Base-by-base conservation (phyloP, 257 asterid genomes). In the Penstemon davidsonii region DNA sequence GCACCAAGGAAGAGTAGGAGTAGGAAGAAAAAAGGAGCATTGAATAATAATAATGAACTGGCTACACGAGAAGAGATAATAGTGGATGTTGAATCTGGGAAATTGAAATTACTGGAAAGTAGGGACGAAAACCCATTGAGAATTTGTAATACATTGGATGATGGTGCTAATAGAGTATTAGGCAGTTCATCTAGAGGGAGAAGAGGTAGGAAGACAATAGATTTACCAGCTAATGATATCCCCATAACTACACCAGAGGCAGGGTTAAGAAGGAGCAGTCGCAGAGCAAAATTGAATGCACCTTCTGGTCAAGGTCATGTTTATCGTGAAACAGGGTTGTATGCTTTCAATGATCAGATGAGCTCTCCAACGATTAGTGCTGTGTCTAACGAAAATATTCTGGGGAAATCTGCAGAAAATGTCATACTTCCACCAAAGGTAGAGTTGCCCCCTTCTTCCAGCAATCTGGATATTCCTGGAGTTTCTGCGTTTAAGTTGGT, bases 201-300 rank as follows among this genome's bases (percentile, higher is more conserved):
- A 79, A 75, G 88, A 61, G 85, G 90, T 55, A 79, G 92, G 79
- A 89, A 83, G 84, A 84, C 82, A 74, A 80, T 68, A 75, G 79
- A 70, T 66, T 25, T 63, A 69, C 43, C 58, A 3, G 85, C 55
- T 18, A 71, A 59, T 69, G 77, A 76, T 40, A 64, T 55, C 51
- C 44, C 81, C 62, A 46, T 75, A 52, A 58, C 78, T 68, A 72
- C 79, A 46, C 79, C 87, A 12, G 89, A 76, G 68, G 86, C 92
- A 37, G 92, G 81, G 25, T 75, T 92, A 85, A 85, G 98, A 75
- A 87, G 98, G 86, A 92, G 98, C 72, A 83, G 89, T 66, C 96
- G 98, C 13, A 82, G 88, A 81, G 90, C 85, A 0, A 87, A 83
- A 78, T 69, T 56, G 66, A 79, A 74, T 60, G 67, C 78, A 13